Evolutionary conservation across 768 basidiomycete species (phyloP), one percentile per base, ranked within the genome.

Genomic region (Sporobolomyces phaffii): DNA sequence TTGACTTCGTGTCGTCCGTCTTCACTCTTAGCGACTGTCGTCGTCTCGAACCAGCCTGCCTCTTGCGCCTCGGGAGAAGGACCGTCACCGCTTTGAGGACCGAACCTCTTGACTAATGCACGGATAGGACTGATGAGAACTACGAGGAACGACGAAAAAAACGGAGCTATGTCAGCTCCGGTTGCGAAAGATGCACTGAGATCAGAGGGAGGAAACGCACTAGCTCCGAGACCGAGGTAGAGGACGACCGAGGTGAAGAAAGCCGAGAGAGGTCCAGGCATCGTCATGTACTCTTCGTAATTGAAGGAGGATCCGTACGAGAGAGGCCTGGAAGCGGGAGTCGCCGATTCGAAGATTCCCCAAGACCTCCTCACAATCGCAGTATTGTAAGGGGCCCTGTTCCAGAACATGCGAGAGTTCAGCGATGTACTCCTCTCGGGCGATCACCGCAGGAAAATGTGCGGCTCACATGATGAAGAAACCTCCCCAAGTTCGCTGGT

Each of bases 291-390:
- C 76, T 93, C 91, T 56, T 85, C 84, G 76, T 92, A 94, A 49
- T 79, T 79, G 80, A 96, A 91, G 3, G 82, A 74, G 0, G 84
- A 79, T 8, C 89, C 92, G 73, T 93, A 92, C 18, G 77, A 54
- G 2, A 75, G 62, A 38, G 60, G 68, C 45, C 68, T 58, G 29
- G 72, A 48, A 15, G 76, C 11, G 61, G 64, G 73, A 60, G 65
- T 69, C 17, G 67, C 52, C 38, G 60, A 53, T 65, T 81, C 78
- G 38, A 80, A 79, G 44, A 86, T 75, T 14, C 83, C 84, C 79
- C 83, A 84, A 20, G 83, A 81, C 58, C 86, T 81, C 24, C 84
- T 80, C 14, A 87, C 83, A 43, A 86, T 76, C 24, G 78, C 76
- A 28, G 78, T 72, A 72, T 87, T 85, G 44, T 77, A 64, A 0